phyloP scores from a whole-genome alignment of 163 green algal genomes.

The Scenedesmus sp. region DNA sequence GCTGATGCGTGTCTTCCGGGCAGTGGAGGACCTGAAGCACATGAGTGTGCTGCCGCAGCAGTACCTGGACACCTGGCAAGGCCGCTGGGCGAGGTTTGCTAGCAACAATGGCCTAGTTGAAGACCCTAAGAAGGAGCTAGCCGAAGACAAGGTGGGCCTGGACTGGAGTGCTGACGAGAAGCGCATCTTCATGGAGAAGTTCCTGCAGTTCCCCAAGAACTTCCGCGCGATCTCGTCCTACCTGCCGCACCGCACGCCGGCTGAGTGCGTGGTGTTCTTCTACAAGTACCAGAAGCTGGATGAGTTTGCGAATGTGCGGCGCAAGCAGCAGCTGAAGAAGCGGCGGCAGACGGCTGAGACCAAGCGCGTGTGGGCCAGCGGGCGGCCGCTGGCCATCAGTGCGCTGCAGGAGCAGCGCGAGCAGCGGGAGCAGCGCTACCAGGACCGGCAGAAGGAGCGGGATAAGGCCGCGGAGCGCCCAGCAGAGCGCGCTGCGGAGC shows the following conservation, averaged over 20 bases:
- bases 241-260: conserved; percentile 77
- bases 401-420: conserved; percentile 41
- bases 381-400: conserved; percentile 3
- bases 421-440: conserved; percentile 45
- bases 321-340: conserved; percentile 92
- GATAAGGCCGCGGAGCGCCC: not conserved
- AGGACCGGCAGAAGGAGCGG: conserved; percentile 18
- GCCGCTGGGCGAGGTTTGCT: conserved; percentile 63
- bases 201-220: conserved; percentile 77
- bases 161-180: conserved; percentile 82
- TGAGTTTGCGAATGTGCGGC: conserved; percentile 84
- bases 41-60: conserved; percentile 68
- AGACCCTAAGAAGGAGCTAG: conserved; percentile 42
- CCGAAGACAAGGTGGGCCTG: conserved; percentile 42
- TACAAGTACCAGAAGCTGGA: conserved; percentile 90
- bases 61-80: conserved; percentile 69
- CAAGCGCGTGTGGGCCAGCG: conserved; percentile 33
- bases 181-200: conserved; percentile 87
- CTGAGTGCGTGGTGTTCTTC: conserved; percentile 89
- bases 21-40: conserved; percentile 60
- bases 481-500: not conserved
- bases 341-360: conserved; percentile 73
- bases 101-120: conserved; percentile 68
- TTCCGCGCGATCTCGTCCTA: conserved; percentile 80
- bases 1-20: conserved; percentile 63